Base-by-base conservation (phyloP, 495 filamentous ascomycete genomes). In the Penicillium turbatum region DNA sequence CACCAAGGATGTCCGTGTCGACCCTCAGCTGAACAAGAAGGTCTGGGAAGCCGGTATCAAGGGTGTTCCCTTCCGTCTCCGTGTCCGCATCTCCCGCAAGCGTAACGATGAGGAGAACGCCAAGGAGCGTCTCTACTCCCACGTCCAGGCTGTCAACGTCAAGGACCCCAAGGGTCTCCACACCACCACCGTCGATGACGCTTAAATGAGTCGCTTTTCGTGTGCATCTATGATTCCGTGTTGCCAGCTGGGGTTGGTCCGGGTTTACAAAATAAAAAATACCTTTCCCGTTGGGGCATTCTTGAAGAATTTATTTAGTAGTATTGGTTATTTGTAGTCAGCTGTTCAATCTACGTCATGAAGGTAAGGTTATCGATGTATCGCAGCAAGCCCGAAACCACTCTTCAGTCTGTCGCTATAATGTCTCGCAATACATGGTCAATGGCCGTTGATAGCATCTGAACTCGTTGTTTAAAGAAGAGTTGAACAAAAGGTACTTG, bases 51-150 rank as follows among this genome's bases (percentile, higher is more conserved):
- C 87, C 70, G 93, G 93, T 74, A 85, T 99, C 79, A 97, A 97
- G 85, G 95, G 95, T 69, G 91, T 96, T 60, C 90, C 92, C 48
- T 97, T 87, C 86, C 84, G 93, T 74, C 82, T 99, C 60, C 92
- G 93, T 67, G 82, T 99, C 66, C 89, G 95, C 79, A 96, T 99
- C 80, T 95, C 90, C 63, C 89, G 93, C 73, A 93, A 95, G 86
- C 91, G 93, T 83, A 99, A 99, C 82, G 93, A 99, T 73, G 93
- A 99, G 82, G 93, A 99, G 80, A 90, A 88, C 65, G 92, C 93
- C 66, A 93, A 93, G 83, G 86, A 98, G 83, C 92, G 88, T 81
- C 84, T 98, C 64, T 98, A 97, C 86, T 90, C 86, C 74, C 96
- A 95, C 79, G 95, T 98, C 68, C 91, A 97, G 85, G 93, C 92